Evolutionary conservation across 2,329 filamentous ascomycete species (phyloP).

Genomic region (Leptoxyphium fumago): DNA sequence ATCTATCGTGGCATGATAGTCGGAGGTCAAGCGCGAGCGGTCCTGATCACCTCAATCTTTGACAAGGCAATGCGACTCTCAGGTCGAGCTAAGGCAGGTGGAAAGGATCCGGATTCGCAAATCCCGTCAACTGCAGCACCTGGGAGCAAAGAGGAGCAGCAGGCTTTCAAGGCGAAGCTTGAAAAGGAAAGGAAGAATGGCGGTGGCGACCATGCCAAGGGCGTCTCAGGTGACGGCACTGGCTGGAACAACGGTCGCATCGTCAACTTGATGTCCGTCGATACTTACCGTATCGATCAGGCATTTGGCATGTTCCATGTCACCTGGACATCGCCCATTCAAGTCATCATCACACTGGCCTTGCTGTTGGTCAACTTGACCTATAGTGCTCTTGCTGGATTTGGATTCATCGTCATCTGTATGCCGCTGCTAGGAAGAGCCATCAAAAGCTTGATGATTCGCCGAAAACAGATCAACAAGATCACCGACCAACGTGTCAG

Average conservation of each 20-base stretch:
- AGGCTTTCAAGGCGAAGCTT: slow-evolving; percentile 34
- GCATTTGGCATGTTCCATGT: slow-evolving; percentile 83
- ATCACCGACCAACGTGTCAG: slow-evolving; percentile 86
- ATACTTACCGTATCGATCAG: slow-evolving; percentile 84
- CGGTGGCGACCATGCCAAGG: slow-evolving; percentile 28
- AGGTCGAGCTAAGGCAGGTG: slow-evolving; percentile 73
- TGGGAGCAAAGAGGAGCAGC: slow-evolving; percentile 36
- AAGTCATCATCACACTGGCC: slow-evolving; percentile 62
- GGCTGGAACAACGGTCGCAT: slow-evolving; percentile 92
- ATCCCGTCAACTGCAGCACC: slow-evolving; percentile 30
- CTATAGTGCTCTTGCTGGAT: slow-evolving; percentile 81
- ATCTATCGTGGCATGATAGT: slow-evolving; percentile 87
- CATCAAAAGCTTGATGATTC: slow-evolving; percentile 60
- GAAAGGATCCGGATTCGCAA: slow-evolving; percentile 23
- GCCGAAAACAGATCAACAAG: slow-evolving; percentile 73
- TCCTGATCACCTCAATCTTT: slow-evolving; percentile 75
- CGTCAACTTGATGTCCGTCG: slow-evolving; percentile 86
- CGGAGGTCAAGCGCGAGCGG: slow-evolving; percentile 67
- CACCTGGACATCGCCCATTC: slow-evolving; percentile 72
- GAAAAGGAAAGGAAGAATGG: slow-evolving; percentile 27
- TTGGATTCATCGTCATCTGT: slow-evolving; percentile 63
- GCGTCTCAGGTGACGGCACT: slow-evolving; percentile 51
- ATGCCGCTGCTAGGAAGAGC: slow-evolving; percentile 64
- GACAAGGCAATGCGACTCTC: slow-evolving; percentile 87
- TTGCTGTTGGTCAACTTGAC: slow-evolving; percentile 75